These are phyloP conservation scores for Chalciporus sphaerocephalus DNA, from an alignment of 768 basidiomycete species.

Conservation along the genomic window DNA sequence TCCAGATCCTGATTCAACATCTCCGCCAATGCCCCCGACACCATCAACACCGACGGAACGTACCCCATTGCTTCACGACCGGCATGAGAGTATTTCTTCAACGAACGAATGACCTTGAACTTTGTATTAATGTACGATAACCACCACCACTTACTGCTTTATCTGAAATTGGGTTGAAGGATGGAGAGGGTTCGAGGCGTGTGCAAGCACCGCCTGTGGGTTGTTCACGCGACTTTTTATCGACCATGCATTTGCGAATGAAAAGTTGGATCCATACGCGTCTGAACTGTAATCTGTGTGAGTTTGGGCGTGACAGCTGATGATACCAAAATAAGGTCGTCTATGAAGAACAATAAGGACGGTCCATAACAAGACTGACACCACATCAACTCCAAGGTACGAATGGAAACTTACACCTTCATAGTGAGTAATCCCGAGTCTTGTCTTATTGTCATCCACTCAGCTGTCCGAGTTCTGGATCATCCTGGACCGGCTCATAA, in stretches of 20 bases:
- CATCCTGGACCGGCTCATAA: slow-evolving; percentile 5
- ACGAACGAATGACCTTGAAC: slow-evolving; percentile 8
- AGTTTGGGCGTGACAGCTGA: slow-evolving; percentile 8
- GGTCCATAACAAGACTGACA: slow-evolving; percentile 23
- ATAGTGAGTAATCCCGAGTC: background rate
- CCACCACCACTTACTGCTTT: slow-evolving; percentile 2
- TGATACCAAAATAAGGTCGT: slow-evolving; percentile 15
- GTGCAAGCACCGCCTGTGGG: slow-evolving; percentile 8
- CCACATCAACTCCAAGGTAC: slow-evolving; percentile 26
- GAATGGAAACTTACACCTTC: slow-evolving; percentile 19
- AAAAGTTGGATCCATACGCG: slow-evolving; percentile 16
- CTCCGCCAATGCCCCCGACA: slow-evolving; percentile 10
- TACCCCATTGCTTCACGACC: slow-evolving; percentile 31
- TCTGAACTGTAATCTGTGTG: background rate
- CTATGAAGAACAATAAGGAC: slow-evolving; percentile 23
- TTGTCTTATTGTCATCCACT: slow-evolving; percentile 20
- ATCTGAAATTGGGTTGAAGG: background rate
- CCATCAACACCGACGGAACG: slow-evolving; percentile 26
- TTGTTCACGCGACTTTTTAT: slow-evolving; percentile 16
- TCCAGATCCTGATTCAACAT: slow-evolving; percentile 4
- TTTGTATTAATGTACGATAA: slow-evolving; percentile 27
- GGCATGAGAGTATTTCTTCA: slow-evolving; percentile 9
- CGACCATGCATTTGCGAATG: slow-evolving; percentile 6
- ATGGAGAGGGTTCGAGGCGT: slow-evolving; percentile 6
- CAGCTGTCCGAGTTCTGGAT: slow-evolving; percentile 3